Conservation (phyloP, 192 early-diverging fungal genomes). For the Anaeromyces robustus region DNA sequence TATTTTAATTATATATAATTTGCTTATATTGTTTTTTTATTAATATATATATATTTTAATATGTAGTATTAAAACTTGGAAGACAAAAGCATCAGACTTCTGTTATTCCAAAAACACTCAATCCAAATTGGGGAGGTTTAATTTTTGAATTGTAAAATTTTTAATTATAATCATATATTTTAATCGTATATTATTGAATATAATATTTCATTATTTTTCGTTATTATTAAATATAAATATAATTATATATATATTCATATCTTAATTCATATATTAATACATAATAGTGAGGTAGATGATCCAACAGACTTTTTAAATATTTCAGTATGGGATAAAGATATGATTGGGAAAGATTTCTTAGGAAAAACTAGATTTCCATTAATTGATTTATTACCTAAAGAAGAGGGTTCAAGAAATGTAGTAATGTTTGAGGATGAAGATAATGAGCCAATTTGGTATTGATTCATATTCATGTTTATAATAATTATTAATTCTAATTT, state of each 20-base stretch:
- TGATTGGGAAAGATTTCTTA: slow-evolving; percentile 45
- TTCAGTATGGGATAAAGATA: slow-evolving; percentile 52
- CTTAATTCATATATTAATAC: not conserved
- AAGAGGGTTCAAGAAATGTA: slow-evolving; percentile 11
- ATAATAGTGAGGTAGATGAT: not conserved
- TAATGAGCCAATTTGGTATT: slow-evolving; percentile 25
- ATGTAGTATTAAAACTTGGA: slow-evolving; percentile 34
- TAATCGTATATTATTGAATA: slow-evolving; percentile 31
- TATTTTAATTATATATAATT: too few relatives aligned
- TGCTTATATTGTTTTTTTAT: too few relatives aligned
- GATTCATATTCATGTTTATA: too few relatives aligned
- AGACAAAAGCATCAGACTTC: slow-evolving; percentile 36
- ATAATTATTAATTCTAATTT: too few relatives aligned
- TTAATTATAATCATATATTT: too few relatives aligned
- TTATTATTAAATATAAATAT: slow-evolving; percentile 11
- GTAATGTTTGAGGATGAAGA: slow-evolving; percentile 23
- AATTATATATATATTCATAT: not conserved
- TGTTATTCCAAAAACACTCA: slow-evolving; percentile 39
- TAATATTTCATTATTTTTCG: slow-evolving; percentile 11
- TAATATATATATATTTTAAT: slow-evolving; percentile 2
- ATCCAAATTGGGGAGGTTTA: slow-evolving; percentile 35
- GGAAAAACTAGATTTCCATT: slow-evolving; percentile 42
- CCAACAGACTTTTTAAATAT: not conserved
- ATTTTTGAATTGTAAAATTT: slow-evolving; percentile 11
- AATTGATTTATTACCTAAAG: slow-evolving; percentile 25